Conservation (phyloP, 2,329 filamentous ascomycete species). For the Alternaria solani region DNA sequence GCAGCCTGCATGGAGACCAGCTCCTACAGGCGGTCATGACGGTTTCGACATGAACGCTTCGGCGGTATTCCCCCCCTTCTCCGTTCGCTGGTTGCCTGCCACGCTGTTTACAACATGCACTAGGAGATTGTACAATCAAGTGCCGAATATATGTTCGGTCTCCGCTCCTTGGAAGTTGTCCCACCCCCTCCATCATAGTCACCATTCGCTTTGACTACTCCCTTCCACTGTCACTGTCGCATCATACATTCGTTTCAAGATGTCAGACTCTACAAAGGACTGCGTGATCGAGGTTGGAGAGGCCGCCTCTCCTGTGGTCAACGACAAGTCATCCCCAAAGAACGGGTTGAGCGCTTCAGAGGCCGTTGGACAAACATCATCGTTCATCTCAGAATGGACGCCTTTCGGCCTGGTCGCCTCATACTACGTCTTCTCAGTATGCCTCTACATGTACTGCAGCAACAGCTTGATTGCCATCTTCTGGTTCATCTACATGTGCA, state of each 20-base stretch:
- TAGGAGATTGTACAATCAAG: constrained; percentile 3
- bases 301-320: constrained; percentile 13
- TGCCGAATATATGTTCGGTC: constrained; percentile 13
- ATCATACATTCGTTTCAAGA: constrained; percentile 28
- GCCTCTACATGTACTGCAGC: constrained; percentile 53
- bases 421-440: constrained; percentile 54
- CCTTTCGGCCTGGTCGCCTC: constrained; percentile 53
- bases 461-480: constrained; percentile 51
- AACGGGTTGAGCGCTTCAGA: constrained; percentile 9
- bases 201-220: constrained; percentile 35
- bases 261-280: constrained; percentile 30
- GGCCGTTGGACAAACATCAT: constrained; percentile 26
- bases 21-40: constrained; percentile 7
- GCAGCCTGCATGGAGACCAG: constrained; percentile 7
- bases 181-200: constrained; percentile 19
- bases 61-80: constrained; percentile 7
- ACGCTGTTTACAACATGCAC: constrained; percentile 7
- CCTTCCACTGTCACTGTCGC: constrained; percentile 10
- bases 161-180: constrained; percentile 8
- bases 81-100: constrained; percentile 1
- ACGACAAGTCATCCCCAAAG: constrained; percentile 14
- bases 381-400: constrained; percentile 52
- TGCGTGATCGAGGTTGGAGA: constrained; percentile 38
- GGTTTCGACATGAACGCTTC: constrained; percentile 12
- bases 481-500: constrained; percentile 56